Evolutionary conservation across 2,329 filamentous ascomycete species (phyloP).

Genomic region (Samsoniella hepiali): DNA sequence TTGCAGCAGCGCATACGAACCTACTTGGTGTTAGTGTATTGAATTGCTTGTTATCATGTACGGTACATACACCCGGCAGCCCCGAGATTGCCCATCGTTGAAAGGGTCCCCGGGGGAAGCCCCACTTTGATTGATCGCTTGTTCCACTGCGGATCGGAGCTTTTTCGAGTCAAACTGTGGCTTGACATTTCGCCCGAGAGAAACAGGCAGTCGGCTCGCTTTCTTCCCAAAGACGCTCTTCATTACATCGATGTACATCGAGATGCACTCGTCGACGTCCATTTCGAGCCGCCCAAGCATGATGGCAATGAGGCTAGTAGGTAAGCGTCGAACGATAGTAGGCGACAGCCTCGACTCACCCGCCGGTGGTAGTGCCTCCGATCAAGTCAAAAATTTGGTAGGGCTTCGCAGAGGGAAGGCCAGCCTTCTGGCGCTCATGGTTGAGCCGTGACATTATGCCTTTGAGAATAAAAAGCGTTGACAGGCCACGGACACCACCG

Average conservation of each 20-base stretch:
- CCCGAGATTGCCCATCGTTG: constrained; percentile 6
- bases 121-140: constrained; percentile 19
- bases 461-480: constrained; percentile 33
- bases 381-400: constrained; percentile 40
- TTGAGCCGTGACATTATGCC: constrained; percentile 30
- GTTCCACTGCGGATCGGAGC: constrained; percentile 14
- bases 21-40: constrained; percentile 21
- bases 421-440: constrained; percentile 11
- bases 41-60: neutral
- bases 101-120: constrained; percentile 26
- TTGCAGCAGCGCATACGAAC: constrained; percentile 21
- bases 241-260: constrained; percentile 21
- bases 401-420: constrained; percentile 28
- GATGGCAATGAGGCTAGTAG: constrained; percentile 36
- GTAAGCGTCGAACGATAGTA: neutral
- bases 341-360: constrained; percentile 12
- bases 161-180: neutral
- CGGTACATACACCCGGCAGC: constrained; percentile 19
- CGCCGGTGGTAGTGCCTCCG: constrained; percentile 32
- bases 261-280: constrained; percentile 38
- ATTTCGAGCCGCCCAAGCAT: constrained; percentile 42
- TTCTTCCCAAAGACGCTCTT: neutral
- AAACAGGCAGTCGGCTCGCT: constrained; percentile 18
- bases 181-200: constrained; percentile 7
- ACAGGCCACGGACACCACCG: constrained; percentile 35